phyloP scores from a whole-genome alignment of 352 stramenopile genomes.

The Saprolegnia diclina region DNA sequence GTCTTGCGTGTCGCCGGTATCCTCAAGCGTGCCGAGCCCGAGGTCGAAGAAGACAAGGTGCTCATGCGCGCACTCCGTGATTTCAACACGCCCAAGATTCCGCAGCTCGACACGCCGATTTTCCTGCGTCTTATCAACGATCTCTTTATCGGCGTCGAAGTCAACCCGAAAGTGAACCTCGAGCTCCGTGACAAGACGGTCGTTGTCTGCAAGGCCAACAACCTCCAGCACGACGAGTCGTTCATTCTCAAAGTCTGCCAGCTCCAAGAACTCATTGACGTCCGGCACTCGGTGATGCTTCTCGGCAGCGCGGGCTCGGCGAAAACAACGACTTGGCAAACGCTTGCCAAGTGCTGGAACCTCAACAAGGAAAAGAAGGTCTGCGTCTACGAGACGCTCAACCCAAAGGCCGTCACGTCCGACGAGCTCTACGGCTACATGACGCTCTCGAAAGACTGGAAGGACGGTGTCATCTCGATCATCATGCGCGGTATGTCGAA shows the following conservation, averaged over 20 bases:
- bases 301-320: slow-evolving; percentile 73
- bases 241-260: slow-evolving; percentile 86
- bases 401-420: slow-evolving; percentile 83
- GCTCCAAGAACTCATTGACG: slow-evolving; percentile 82
- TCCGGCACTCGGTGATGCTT: slow-evolving; percentile 84
- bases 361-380: slow-evolving; percentile 84
- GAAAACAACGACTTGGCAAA: slow-evolving; percentile 83
- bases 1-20: slow-evolving; percentile 83
- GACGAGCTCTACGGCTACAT: slow-evolving; percentile 93
- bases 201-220: slow-evolving; percentile 83
- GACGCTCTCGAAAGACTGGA: slow-evolving; percentile 87
- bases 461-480: slow-evolving; percentile 83
- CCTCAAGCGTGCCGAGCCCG: slow-evolving; percentile 71
- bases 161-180: slow-evolving; percentile 92
- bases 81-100: slow-evolving; percentile 86
- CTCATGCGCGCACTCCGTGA: slow-evolving; percentile 81
- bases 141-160: slow-evolving; percentile 90
- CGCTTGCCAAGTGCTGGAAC: slow-evolving; percentile 83
- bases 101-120: slow-evolving; percentile 81
- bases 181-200: slow-evolving; percentile 89
- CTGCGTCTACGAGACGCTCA: slow-evolving; percentile 85
- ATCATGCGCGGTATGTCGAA: slow-evolving; percentile 90
- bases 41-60: slow-evolving; percentile 82
- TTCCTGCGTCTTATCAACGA: slow-evolving; percentile 84
- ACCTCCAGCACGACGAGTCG: slow-evolving; percentile 78